These are phyloP conservation scores for Sugiyamaella novakii DNA, from an alignment of 1,139 yeast genomes.

Conservation along the genomic window DNA sequence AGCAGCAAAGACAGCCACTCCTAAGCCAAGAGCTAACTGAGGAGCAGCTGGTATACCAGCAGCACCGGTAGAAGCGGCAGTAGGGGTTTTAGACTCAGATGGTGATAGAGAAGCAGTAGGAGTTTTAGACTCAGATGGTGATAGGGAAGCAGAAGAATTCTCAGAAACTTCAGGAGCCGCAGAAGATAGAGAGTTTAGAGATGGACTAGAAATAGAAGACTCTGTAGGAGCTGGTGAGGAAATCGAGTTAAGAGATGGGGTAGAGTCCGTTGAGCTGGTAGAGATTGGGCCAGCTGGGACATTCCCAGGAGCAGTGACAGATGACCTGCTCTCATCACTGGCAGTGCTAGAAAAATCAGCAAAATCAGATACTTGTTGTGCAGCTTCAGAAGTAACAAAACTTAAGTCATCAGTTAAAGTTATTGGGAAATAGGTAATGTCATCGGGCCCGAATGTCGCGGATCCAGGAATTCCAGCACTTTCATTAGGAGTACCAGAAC, in stretches of 20 bases:
- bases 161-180: no score
- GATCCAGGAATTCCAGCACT: slow-evolving; percentile 4
- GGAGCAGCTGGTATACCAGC: slow-evolving; percentile 13
- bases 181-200: no score
- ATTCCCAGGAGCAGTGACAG: no score
- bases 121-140: background rate
- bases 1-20: slow-evolving; percentile 1
- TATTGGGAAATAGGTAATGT: slow-evolving; percentile 8
- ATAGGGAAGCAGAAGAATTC: no score
- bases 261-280: no score
- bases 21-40: slow-evolving; percentile 5
- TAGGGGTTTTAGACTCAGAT: background rate
- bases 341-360: slow-evolving; percentile 2
- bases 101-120: background rate
- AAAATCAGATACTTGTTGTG: background rate
- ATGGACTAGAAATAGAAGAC: no score
- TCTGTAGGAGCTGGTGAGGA: no score
- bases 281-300: no score
- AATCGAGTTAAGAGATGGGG: no score
- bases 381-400: background rate
- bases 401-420: slow-evolving; percentile 8
- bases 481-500: slow-evolving; percentile 10
- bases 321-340: no score
- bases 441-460: background rate
- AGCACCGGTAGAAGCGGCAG: slow-evolving; percentile 5